Evolutionary conservation across 352 stramenopile species (phyloP).

Genomic region (Phytophthora podocarpi): DNA sequence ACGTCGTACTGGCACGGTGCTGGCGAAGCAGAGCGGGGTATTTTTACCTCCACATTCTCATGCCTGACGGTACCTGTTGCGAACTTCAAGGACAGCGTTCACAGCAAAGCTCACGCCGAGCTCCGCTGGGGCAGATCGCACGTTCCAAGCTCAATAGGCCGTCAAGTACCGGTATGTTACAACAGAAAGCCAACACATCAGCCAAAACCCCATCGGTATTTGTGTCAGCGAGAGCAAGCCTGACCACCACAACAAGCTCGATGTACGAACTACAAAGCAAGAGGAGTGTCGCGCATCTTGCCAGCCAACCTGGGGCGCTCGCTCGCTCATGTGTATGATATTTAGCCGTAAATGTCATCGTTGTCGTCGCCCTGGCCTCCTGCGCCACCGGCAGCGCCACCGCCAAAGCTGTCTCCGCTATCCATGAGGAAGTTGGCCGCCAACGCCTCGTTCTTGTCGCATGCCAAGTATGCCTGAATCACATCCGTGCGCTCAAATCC

Average conservation of each 20-base stretch:
- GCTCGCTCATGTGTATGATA: constrained; percentile 39
- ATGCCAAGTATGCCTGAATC: constrained; percentile 98
- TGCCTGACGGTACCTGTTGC: constrained; percentile 10
- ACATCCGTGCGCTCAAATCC: constrained; percentile 92
- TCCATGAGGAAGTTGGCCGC: constrained; percentile 99
- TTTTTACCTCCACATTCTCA: constrained; percentile 28
- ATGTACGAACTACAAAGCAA: constrained; percentile 37
- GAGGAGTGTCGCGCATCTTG: constrained; percentile 26
- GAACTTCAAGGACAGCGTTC: constrained; percentile 23
- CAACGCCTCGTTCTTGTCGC: constrained; percentile 99
- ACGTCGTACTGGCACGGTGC: background rate
- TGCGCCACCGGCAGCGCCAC: constrained; percentile 41
- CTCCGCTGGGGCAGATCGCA: constrained; percentile 14
- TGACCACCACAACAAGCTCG: constrained; percentile 25
- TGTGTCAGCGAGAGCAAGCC: constrained; percentile 25
- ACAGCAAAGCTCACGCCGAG: background rate
- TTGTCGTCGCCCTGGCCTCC: constrained; percentile 67
- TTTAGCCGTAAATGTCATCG: constrained; percentile 90
- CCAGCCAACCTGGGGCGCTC: constrained; percentile 14
- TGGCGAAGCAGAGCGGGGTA: constrained; percentile 8
- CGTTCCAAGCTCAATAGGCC: background rate
- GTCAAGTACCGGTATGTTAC: constrained; percentile 1
- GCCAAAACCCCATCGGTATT: constrained; percentile 39
- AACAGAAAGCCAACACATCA: constrained; percentile 19
- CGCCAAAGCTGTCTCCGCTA: constrained; percentile 71